Percentiles rank a stretch among this genome's conserved stretches.
phyloP scores from a whole-genome alignment of 306 rosid genomes.

The Ormosia emarginata region DNA sequence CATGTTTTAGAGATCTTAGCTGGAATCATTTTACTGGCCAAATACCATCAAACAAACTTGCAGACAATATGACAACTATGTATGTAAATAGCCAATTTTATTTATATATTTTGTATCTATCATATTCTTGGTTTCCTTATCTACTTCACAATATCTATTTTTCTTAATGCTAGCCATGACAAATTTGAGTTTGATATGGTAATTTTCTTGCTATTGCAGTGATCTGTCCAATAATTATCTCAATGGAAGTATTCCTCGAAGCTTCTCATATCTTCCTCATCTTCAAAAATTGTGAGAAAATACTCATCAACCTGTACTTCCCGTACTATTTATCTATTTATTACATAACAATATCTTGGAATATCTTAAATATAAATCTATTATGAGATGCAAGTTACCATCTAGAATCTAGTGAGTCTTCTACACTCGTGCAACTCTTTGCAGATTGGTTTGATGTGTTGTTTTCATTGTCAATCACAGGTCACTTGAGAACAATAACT shows the following conservation, averaged over 20 bases:
- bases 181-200: neutral
- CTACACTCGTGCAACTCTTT: neutral
- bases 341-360: neutral
- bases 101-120: neutral
- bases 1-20: constrained; percentile 77
- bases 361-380: neutral
- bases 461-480: constrained; percentile 38
- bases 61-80: constrained; percentile 73
- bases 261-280: constrained; percentile 48
- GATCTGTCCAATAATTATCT: constrained; percentile 60
- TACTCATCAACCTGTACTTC: constrained; percentile 14
- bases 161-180: neutral
- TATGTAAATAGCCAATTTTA: constrained; percentile 31
- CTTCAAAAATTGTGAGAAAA: constrained; percentile 75
- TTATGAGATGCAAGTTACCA: neutral
- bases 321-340: neutral
- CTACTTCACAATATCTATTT: constrained; percentile 11
- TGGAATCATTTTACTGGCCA: constrained; percentile 64
- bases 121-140: constrained; percentile 4
- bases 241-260: constrained; percentile 62
- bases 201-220: constrained; percentile 40
- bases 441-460: constrained; percentile 15
- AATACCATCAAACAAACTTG: constrained; percentile 53
- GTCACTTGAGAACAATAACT: constrained; percentile 48
- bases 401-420: constrained; percentile 7